Evolutionary conservation across 2,329 filamentous ascomycete genomes (phyloP).

Genomic region (Graphilbum sp.): DNA sequence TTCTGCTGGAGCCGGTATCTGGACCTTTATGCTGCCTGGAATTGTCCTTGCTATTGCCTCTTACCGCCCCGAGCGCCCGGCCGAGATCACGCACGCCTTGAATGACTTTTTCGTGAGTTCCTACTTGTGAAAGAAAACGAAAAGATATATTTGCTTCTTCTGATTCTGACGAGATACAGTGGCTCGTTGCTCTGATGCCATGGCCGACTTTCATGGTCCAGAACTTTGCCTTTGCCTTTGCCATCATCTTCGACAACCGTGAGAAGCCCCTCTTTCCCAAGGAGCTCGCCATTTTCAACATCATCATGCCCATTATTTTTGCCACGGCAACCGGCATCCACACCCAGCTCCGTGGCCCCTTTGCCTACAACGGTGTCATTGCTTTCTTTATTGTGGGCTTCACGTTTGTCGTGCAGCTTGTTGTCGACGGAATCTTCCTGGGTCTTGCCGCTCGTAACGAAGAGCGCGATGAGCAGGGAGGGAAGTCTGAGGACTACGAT

Average conservation of each 20-base stretch:
- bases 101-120: slow-evolving; percentile 4
- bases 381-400: slow-evolving; percentile 3
- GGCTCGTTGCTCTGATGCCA: slow-evolving; percentile 5
- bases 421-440: slow-evolving; percentile 1
- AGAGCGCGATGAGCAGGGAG: neutral
- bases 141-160: too few species aligned
- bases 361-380: slow-evolving; percentile 4
- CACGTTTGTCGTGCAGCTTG: slow-evolving; percentile 4
- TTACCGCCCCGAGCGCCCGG: slow-evolving; percentile 1
- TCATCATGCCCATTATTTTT: slow-evolving; percentile 5
- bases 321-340: slow-evolving; percentile 3
- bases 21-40: slow-evolving; percentile 4
- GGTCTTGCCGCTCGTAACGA: neutral
- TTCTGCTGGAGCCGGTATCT: slow-evolving; percentile 2
- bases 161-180: neutral
- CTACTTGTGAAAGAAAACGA: too few species aligned
- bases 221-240: slow-evolving; percentile 4
- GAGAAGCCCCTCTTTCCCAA: slow-evolving; percentile 4
- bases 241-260: slow-evolving; percentile 5
- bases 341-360: slow-evolving; percentile 1
- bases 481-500: too few species aligned
- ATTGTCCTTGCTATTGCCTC: slow-evolving; percentile 5
- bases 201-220: slow-evolving; percentile 5
- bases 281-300: slow-evolving; percentile 3
- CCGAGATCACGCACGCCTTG: neutral